These are phyloP conservation scores for Rhazya stricta DNA, from an alignment of 257 asterid species.

Conservation along the genomic window DNA sequence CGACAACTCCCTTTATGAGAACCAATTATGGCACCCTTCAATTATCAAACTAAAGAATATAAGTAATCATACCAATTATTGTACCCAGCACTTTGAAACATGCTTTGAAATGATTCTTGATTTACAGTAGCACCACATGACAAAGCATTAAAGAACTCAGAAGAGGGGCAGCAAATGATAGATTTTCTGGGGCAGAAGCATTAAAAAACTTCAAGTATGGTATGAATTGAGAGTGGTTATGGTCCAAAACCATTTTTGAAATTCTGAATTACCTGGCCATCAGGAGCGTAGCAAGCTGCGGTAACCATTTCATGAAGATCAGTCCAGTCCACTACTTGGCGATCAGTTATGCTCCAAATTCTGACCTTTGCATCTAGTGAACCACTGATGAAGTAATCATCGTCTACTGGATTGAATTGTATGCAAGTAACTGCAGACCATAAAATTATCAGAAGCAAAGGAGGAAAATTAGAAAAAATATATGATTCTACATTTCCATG, in stretches of 20 bases:
- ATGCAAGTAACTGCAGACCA: conserved; percentile 53
- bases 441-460: conserved; percentile 19
- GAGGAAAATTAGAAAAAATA: neutral
- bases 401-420: conserved; percentile 63
- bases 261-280: conserved; percentile 42
- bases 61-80: too few relatives aligned
- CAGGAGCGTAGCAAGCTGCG: conserved; percentile 59
- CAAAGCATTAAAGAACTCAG: neutral
- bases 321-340: conserved; percentile 61
- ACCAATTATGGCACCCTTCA: conserved; percentile 53
- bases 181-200: neutral
- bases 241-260: neutral
- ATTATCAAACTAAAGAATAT: conserved; percentile 1
- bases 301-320: conserved; percentile 66
- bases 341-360: conserved; percentile 51
- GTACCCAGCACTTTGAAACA: neutral
- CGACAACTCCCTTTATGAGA: conserved; percentile 44
- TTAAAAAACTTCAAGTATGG: neutral
- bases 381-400: conserved; percentile 61
- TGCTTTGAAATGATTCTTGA: neutral
- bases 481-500: neutral
- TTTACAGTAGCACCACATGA: neutral
- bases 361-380: conserved; percentile 57
- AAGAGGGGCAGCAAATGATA: neutral
- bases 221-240: neutral